phyloP scores from a whole-genome alignment of 495 filamentous ascomycete species.

The Terfezia boudieri region DNA sequence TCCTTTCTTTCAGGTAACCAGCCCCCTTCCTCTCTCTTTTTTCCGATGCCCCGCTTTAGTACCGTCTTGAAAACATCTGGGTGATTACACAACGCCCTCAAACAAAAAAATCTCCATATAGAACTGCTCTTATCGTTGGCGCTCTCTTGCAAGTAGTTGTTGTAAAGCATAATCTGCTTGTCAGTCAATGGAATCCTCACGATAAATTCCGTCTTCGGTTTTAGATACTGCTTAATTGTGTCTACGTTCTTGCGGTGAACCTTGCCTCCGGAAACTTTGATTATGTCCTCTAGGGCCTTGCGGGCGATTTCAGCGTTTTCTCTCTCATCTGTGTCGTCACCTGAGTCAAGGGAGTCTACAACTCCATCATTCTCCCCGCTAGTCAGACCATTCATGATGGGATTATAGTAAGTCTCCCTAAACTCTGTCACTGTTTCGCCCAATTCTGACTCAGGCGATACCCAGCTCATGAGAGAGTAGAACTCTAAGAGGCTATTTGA shows the following conservation, averaged over 20 bases:
- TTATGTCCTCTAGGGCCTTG: not conserved
- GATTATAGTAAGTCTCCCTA: not conserved
- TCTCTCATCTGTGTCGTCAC: not conserved
- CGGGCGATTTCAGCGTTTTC: not conserved
- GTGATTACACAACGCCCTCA: not conserved
- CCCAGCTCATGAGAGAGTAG: slow-evolving; percentile 70
- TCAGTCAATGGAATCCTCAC: slow-evolving; percentile 45
- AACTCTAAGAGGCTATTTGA: slow-evolving; percentile 69
- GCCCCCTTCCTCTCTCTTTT: too few species aligned
- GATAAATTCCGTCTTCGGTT: slow-evolving; percentile 59
- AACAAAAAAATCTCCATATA: not conserved
- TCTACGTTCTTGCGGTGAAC: slow-evolving; percentile 42
- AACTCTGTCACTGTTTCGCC: not conserved
- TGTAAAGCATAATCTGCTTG: slow-evolving; percentile 43
- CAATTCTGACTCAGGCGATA: slow-evolving; percentile 13
- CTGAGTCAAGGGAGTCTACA: not conserved
- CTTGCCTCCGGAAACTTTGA: not conserved
- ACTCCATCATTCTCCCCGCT: not conserved
- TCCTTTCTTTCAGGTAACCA: too few species aligned
- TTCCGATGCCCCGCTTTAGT: not conserved
- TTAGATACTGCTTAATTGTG: slow-evolving; percentile 40
- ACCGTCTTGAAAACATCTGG: not conserved
- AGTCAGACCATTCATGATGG: not conserved
- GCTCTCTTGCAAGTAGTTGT: slow-evolving; percentile 5
- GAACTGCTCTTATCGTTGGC: not conserved